Conservation (phyloP, 208 protist species). For the Leishmania amazonensis region DNA sequence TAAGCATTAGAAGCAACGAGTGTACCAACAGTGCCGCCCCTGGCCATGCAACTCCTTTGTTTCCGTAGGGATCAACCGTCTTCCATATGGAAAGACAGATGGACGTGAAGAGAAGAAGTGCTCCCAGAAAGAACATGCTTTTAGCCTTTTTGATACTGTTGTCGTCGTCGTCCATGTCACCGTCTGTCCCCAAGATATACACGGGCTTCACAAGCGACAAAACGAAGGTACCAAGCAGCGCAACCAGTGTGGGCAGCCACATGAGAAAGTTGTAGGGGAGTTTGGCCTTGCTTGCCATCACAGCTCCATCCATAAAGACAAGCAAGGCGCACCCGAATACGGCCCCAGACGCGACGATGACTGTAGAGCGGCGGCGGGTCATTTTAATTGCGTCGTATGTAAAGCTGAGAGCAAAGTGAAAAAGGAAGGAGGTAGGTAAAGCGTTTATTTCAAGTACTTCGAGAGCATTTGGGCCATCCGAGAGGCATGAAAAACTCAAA, state of each 20-base stretch:
- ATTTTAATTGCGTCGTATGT: not conserved
- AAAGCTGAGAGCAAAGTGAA: constrained; percentile 4
- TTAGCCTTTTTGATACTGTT: constrained; percentile 38
- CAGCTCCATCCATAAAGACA: constrained; percentile 64
- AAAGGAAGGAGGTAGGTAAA: not conserved
- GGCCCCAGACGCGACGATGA: constrained; percentile 36
- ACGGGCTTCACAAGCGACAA: constrained; percentile 52
- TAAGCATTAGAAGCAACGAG: constrained; percentile 45
- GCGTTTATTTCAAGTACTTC: not conserved
- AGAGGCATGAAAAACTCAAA: not conserved
- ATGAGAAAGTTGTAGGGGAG: constrained; percentile 75
- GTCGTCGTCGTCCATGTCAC: constrained; percentile 39
- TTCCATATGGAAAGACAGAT: constrained; percentile 64
- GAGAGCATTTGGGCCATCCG: not conserved
- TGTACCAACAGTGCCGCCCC: constrained; percentile 54
- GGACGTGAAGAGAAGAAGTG: constrained; percentile 53
- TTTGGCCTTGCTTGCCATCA: constrained; percentile 37
- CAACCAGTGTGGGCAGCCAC: constrained; percentile 56
- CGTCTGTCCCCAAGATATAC: constrained; percentile 23
- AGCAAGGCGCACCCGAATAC: constrained; percentile 43
- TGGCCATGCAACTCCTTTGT: constrained; percentile 35
- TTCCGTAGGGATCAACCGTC: constrained; percentile 47
- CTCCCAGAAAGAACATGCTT: constrained; percentile 55
- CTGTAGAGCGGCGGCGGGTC: not conserved
- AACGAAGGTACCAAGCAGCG: constrained; percentile 50